phyloP scores from a whole-genome alignment of 2,329 filamentous ascomycete species.

The Bipolaris bicolor region DNA sequence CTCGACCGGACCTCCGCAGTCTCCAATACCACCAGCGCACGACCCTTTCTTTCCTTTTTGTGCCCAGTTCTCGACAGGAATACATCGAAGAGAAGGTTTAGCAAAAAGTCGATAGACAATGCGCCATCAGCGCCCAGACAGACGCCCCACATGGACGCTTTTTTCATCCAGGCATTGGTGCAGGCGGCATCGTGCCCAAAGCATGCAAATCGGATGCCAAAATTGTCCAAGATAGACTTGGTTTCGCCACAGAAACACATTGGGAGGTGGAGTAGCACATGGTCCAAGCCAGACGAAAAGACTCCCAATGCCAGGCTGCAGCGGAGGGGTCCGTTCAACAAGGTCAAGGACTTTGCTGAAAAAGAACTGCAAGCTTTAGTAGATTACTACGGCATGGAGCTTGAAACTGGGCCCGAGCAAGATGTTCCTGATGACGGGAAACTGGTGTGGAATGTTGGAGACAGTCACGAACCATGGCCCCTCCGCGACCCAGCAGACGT shows the following conservation, averaged over 20 bases:
- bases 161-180: slow-evolving; percentile 62
- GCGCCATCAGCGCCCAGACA: slow-evolving; percentile 5
- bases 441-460: slow-evolving; percentile 42
- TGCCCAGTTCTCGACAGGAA: slow-evolving; percentile 29
- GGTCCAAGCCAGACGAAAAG: slow-evolving; percentile 9
- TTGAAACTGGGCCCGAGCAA: slow-evolving; percentile 32
- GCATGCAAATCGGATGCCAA: slow-evolving; percentile 51
- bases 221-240: slow-evolving; percentile 12
- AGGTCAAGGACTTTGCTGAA: slow-evolving; percentile 42
- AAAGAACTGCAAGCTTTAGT: slow-evolving; percentile 57
- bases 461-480: slow-evolving; percentile 44
- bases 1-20: slow-evolving; percentile 59
- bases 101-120: slow-evolving; percentile 23
- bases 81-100: slow-evolving; percentile 26
- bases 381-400: slow-evolving; percentile 53
- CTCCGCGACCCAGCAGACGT: slow-evolving; percentile 40
- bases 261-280: slow-evolving; percentile 26
- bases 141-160: slow-evolving; percentile 52
- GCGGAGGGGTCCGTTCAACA: slow-evolving; percentile 29
- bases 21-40: slow-evolving; percentile 51
- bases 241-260: slow-evolving; percentile 17
- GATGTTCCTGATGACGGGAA: slow-evolving; percentile 40
- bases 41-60: slow-evolving; percentile 43
- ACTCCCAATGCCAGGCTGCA: slow-evolving; percentile 14
- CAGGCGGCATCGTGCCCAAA: slow-evolving; percentile 59